phyloP scores from a whole-genome alignment of 768 basidiomycete genomes.

The Phaeotremella skinneri region DNA sequence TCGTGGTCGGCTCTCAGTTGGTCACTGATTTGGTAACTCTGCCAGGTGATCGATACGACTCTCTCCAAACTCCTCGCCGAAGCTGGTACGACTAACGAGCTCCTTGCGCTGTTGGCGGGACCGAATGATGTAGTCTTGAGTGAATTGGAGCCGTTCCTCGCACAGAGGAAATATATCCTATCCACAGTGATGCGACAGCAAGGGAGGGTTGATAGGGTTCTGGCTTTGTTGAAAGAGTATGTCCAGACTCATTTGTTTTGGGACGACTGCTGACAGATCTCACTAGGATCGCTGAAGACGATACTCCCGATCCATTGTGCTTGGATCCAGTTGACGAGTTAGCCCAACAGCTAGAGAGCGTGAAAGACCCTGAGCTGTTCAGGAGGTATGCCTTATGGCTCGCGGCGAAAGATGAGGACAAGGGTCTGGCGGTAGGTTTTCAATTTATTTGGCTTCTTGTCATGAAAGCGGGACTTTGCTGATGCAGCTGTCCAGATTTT shows the following conservation, averaged over 20 bases:
- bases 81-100: slow-evolving; percentile 62
- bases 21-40: background rate
- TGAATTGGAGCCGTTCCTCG: slow-evolving; percentile 65
- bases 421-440: slow-evolving; percentile 65
- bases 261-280: slow-evolving; percentile 9
- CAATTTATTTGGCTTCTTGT: slow-evolving; percentile 9
- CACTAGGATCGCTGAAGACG: slow-evolving; percentile 64
- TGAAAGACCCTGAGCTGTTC: slow-evolving; percentile 62
- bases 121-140: slow-evolving; percentile 60
- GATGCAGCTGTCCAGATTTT: slow-evolving; percentile 58
- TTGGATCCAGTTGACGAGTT: slow-evolving; percentile 64
- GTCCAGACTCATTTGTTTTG: slow-evolving; percentile 30
- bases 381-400: slow-evolving; percentile 82
- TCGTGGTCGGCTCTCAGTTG: slow-evolving; percentile 5
- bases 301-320: slow-evolving; percentile 64
- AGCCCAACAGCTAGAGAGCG: slow-evolving; percentile 60
- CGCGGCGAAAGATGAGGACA: slow-evolving; percentile 64
- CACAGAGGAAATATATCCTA: slow-evolving; percentile 62
- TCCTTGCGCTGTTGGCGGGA: slow-evolving; percentile 61
- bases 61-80: slow-evolving; percentile 71
- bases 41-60: slow-evolving; percentile 75
- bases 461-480: background rate
- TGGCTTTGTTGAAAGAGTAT: slow-evolving; percentile 69
- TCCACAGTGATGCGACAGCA: slow-evolving; percentile 62
- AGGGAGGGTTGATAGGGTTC: slow-evolving; percentile 62